These are phyloP conservation scores for Pharnaceum exiguum DNA, from an alignment of 148 eudicot species.

Conservation along the genomic window DNA sequence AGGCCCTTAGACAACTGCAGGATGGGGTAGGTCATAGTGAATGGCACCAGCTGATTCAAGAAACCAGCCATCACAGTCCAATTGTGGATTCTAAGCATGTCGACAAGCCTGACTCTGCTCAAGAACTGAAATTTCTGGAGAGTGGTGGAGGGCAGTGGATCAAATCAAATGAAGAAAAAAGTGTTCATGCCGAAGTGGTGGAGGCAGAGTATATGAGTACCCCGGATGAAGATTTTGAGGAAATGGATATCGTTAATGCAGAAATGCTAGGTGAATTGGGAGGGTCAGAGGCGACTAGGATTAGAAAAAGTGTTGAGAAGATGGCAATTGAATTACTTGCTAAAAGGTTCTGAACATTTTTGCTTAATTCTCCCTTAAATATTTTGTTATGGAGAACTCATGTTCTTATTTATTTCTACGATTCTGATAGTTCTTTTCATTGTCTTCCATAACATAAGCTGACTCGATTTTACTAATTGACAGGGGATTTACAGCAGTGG, in stretches of 20 bases:
- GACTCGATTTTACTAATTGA: background rate
- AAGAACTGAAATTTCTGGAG: slow-evolving; percentile 17
- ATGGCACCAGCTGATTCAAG: background rate
- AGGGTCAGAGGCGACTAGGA: slow-evolving; percentile 14
- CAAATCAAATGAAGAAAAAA: slow-evolving; percentile 12
- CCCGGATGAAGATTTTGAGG: slow-evolving; percentile 36
- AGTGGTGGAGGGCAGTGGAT: slow-evolving; percentile 4
- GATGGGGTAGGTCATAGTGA: background rate
- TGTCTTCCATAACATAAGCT: background rate
- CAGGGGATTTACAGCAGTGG: slow-evolving; percentile 73
- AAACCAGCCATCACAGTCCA: background rate
- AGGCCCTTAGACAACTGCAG: slow-evolving; percentile 2
- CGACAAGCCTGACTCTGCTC: slow-evolving; percentile 23
- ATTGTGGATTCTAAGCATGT: slow-evolving; percentile 14
- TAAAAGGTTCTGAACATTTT: slow-evolving; percentile 32
- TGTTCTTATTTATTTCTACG: background rate
- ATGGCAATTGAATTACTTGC: slow-evolving; percentile 50
- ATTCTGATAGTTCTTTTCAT: background rate
- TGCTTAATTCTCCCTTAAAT: background rate
- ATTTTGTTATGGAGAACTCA: too few species aligned
- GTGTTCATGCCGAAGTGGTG: slow-evolving; percentile 10
- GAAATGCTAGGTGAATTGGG: slow-evolving; percentile 6
- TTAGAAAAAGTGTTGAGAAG: slow-evolving; percentile 38
- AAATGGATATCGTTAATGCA: slow-evolving; percentile 9
- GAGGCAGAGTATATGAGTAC: slow-evolving; percentile 35